Percentiles rank a stretch among this genome's conserved stretches.
Conservation (phyloP, 169 alveolate genomes). For the Plasmodium adleri region DNA sequence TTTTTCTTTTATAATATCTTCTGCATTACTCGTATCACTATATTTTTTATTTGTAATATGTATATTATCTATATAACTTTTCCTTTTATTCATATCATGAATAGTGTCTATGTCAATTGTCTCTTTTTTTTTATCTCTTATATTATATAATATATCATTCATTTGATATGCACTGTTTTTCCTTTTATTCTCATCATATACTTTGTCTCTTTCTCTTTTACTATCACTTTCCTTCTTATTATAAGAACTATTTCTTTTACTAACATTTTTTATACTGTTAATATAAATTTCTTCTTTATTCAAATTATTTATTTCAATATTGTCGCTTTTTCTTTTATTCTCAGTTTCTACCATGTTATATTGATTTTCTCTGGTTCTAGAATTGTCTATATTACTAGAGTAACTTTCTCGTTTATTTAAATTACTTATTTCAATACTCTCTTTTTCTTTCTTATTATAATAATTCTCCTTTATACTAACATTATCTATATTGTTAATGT, state of each 20-base stretch:
- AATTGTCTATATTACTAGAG: background rate
- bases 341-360: background rate
- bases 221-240: background rate
- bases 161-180: background rate
- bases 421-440: background rate
- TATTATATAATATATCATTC: background rate
- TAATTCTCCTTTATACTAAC: too few species aligned
- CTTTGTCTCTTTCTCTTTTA: background rate
- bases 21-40: background rate
- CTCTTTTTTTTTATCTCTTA: background rate
- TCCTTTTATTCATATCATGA: background rate
- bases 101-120: background rate
- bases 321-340: background rate
- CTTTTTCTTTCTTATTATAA: background rate
- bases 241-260: background rate
- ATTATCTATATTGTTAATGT: slow-evolving; percentile 1
- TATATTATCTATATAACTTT: background rate
- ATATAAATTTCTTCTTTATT: background rate
- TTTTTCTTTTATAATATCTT: background rate
- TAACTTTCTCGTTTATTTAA: background rate
- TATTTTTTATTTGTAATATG: background rate
- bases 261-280: background rate
- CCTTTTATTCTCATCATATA: background rate
- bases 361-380: too few species aligned
- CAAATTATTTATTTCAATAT: background rate